Conservation (phyloP, 768 basidiomycete genomes). For the Boletales sp. region DNA sequence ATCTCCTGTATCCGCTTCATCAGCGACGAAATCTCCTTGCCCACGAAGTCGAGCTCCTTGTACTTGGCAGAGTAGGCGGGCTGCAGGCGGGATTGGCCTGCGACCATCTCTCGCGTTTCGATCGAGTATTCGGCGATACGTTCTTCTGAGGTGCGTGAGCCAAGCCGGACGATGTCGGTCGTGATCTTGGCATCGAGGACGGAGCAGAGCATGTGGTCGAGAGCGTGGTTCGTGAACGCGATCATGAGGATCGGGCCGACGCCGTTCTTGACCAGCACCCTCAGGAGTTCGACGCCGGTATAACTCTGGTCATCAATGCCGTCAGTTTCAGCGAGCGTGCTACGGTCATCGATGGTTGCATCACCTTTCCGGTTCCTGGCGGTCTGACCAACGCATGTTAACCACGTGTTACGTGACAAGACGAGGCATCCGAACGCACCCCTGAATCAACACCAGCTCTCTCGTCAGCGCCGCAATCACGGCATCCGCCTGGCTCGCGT, state of each 20-base stretch:
- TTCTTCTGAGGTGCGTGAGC: conserved; percentile 60
- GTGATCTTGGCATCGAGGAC: conserved; percentile 68
- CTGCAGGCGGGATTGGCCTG: conserved; percentile 40
- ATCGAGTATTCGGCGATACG: conserved; percentile 59
- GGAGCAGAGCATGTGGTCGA: conserved; percentile 67
- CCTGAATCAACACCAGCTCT: conserved; percentile 69
- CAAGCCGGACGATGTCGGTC: conserved; percentile 60
- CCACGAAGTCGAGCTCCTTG: conserved; percentile 39
- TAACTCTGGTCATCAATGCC: conserved; percentile 43
- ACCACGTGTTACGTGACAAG: neutral
- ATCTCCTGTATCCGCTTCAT: conserved; percentile 41
- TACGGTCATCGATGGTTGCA: neutral
- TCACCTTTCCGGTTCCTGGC: conserved; percentile 76
- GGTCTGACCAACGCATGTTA: conserved; percentile 40
- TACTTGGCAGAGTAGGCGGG: conserved; percentile 32
- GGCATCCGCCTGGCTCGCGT: conserved; percentile 69
- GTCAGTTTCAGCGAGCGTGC: neutral
- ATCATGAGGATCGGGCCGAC: conserved; percentile 54
- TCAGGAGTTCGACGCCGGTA: conserved; percentile 66
- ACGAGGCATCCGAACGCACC: conserved; percentile 38
- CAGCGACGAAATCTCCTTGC: conserved; percentile 44
- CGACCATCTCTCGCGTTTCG: conserved; percentile 50
- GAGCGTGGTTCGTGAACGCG: conserved; percentile 76
- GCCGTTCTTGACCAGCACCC: conserved; percentile 54
- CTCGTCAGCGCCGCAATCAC: conserved; percentile 56